Conservation (phyloP, 176 grass and related monocot species). For the Aegilops speltoides region DNA sequence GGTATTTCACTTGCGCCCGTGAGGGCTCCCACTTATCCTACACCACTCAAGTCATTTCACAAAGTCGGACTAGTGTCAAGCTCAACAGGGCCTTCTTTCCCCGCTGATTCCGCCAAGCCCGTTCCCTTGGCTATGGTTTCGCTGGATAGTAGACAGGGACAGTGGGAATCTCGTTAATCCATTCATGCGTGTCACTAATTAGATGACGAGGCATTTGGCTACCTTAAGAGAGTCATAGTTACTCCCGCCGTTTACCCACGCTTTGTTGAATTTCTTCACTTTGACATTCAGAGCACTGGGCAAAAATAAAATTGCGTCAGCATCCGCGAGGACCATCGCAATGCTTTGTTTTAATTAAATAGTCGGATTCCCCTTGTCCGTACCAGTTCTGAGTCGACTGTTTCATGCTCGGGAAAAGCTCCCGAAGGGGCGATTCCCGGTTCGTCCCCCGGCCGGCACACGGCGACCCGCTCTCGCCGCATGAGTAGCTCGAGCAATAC, state of each 20-base stretch:
- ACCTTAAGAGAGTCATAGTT: slow-evolving; percentile 93
- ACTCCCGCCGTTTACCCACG: slow-evolving; percentile 66
- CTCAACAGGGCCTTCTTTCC: neutral
- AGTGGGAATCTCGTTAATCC: slow-evolving; percentile 54
- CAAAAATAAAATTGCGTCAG: slow-evolving; percentile 69
- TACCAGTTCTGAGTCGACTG: slow-evolving; percentile 65
- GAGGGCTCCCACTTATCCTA: too few relatives aligned
- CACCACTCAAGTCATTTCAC: too few relatives aligned
- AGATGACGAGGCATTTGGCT: slow-evolving; percentile 73
- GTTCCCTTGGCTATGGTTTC: neutral
- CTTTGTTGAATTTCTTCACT: slow-evolving; percentile 87
- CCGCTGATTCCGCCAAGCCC: neutral
- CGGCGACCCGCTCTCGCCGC: neutral
- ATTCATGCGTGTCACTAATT: slow-evolving; percentile 77
- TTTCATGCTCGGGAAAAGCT: slow-evolving; percentile 44
- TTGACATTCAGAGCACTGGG: slow-evolving; percentile 80
- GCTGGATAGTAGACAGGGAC: slow-evolving; percentile 30
- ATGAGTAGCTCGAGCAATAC: slow-evolving; percentile 34
- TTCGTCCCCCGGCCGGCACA: too few relatives aligned
- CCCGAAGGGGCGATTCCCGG: too few relatives aligned
- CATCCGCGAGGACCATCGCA: slow-evolving; percentile 75
- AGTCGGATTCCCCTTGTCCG: slow-evolving; percentile 69
- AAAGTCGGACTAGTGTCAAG: neutral
- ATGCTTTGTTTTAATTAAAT: slow-evolving; percentile 92
- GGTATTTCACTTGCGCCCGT: neutral